These are phyloP conservation scores for Xylaria cubensis DNA, from an alignment of 495 filamentous ascomycete genomes.

Conservation along the genomic window DNA sequence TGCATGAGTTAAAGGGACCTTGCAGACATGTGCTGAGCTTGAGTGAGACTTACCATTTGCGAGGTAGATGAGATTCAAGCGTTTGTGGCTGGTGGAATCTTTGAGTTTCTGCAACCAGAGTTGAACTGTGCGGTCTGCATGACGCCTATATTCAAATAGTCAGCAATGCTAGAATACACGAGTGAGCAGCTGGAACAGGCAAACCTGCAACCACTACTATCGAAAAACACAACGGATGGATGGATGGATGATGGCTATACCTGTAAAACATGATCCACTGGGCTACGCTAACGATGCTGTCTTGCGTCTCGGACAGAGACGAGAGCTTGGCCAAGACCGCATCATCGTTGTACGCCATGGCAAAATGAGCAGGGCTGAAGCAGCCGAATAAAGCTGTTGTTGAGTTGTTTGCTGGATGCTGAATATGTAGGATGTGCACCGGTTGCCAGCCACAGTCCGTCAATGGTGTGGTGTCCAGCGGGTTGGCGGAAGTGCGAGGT, in stretches of 20 bases:
- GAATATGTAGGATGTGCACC: not conserved
- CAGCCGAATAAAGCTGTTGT: not conserved
- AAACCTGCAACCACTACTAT: not conserved
- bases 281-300: constrained; percentile 90
- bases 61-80: constrained; percentile 90
- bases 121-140: constrained; percentile 85
- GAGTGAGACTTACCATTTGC: constrained; percentile 75
- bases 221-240: constrained; percentile 18
- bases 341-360: constrained; percentile 94
- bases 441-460: not conserved
- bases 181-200: not conserved
- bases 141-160: constrained; percentile 63
- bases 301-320: constrained; percentile 92
- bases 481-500: constrained; percentile 1
- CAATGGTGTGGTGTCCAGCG: not conserved
- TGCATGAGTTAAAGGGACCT: constrained; percentile 33
- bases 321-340: constrained; percentile 92
- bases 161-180: not conserved
- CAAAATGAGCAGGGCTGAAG: not conserved
- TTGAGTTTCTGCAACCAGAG: constrained; percentile 89
- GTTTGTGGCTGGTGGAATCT: constrained; percentile 81
- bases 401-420: not conserved
- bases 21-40: not conserved
- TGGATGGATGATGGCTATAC: constrained; percentile 57
- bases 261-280: constrained; percentile 99